phyloP scores from a whole-genome alignment of 1,284 basidiomycete genomes.

The Irpex lacteus region DNA sequence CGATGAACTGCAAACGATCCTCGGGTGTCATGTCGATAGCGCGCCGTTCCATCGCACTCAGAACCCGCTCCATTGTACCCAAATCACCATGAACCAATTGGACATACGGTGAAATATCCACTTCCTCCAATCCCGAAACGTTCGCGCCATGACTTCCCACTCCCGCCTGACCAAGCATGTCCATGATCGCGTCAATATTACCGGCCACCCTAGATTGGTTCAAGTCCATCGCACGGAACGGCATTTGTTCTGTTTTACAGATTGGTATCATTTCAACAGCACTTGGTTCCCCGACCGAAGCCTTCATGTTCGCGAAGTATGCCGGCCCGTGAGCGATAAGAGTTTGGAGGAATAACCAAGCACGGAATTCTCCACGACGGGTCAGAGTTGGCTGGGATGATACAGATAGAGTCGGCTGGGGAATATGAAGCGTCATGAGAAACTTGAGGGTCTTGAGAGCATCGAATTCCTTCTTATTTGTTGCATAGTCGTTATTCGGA shows the following conservation, averaged over 20 bases:
- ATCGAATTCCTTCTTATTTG: neutral
- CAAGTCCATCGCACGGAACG: conserved; percentile 8
- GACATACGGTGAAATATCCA: neutral
- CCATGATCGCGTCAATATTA: conserved; percentile 3
- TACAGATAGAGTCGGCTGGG: neutral
- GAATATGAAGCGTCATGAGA: neutral
- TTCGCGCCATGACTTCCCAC: neutral
- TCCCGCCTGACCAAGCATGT: conserved; percentile 3
- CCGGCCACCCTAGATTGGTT: conserved; percentile 6
- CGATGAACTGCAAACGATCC: conserved; percentile 25
- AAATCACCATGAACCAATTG: conserved; percentile 10
- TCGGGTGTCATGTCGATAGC: conserved; percentile 25
- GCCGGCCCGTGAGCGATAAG: neutral
- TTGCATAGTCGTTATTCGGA: neutral
- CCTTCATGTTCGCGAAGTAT: neutral
- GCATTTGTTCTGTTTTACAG: conserved; percentile 2
- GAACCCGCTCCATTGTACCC: conserved; percentile 24
- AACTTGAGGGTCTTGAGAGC: neutral
- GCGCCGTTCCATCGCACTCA: conserved; percentile 17
- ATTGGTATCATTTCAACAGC: conserved; percentile 21
- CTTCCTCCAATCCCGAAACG: neutral
- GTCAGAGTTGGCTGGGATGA: neutral
- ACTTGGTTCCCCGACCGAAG: conserved; percentile 9
- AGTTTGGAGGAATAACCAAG: neutral
- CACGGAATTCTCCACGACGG: neutral